A percentile compares a stretch with the other conserved stretches of the same genome.
These are phyloP conservation scores for Hymenoscyphus fructigenus DNA, from an alignment of 2,329 filamentous ascomycete genomes.

Conservation along the genomic window DNA sequence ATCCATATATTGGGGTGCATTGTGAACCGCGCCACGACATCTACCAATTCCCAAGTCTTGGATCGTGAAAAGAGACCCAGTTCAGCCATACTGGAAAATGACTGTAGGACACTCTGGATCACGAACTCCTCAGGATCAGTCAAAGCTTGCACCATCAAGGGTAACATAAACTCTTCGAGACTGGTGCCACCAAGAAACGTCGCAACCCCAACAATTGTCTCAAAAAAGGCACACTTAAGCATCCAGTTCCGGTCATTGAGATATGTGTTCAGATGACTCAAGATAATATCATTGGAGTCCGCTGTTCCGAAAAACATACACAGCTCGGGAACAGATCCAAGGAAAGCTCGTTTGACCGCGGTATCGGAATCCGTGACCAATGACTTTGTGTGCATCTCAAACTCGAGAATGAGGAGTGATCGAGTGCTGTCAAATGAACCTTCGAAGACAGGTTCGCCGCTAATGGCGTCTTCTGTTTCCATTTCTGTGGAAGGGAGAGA, in stretches of 20 bases:
- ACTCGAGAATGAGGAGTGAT: conserved; percentile 75
- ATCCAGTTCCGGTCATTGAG: conserved; percentile 96
- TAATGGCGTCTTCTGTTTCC: conserved; percentile 70
- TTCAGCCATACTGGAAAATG: conserved; percentile 82
- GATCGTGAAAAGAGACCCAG: conserved; percentile 82
- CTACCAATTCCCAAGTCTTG: conserved; percentile 84
- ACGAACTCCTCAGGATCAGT: conserved; percentile 93
- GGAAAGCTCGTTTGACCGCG: conserved; percentile 83
- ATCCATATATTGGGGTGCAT: conserved; percentile 97
- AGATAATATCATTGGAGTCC: conserved; percentile 92
- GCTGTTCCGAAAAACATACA: conserved; percentile 93
- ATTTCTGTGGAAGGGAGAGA: conserved; percentile 75
- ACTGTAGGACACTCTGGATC: conserved; percentile 84
- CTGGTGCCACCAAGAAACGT: conserved; percentile 86
- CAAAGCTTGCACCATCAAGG: conserved; percentile 91
- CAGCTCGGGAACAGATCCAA: conserved; percentile 86
- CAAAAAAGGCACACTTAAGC: conserved; percentile 94
- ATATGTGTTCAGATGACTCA: conserved; percentile 96
- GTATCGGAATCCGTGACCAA: conserved; percentile 84
- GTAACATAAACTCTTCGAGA: conserved; percentile 91
- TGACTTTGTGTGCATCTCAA: conserved; percentile 85
- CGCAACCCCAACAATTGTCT: conserved; percentile 89
- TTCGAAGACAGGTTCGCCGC: conserved; percentile 70
- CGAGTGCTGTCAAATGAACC: conserved; percentile 87
- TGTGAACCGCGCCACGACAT: conserved; percentile 79